phyloP scores from a whole-genome alignment of 2,329 filamentous ascomycete species.

The Zarea fungicola region DNA sequence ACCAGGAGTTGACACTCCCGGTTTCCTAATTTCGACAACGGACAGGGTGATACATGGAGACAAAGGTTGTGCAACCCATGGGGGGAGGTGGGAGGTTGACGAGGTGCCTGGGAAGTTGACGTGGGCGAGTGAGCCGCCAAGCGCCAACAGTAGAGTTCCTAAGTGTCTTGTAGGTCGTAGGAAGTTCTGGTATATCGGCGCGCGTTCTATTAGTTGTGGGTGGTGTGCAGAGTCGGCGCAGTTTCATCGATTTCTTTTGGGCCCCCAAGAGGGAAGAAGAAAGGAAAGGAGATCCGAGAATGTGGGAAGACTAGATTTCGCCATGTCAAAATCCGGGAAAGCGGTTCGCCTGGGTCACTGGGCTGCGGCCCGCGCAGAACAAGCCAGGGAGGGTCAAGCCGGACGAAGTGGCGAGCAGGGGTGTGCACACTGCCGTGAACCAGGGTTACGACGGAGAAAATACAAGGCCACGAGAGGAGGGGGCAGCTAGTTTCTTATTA shows the following conservation, averaged over 20 bases:
- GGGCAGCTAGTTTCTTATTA: background rate
- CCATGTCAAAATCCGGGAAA: slow-evolving; percentile 1
- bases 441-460: background rate
- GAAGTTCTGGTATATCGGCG: no score
- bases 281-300: slow-evolving; percentile 1
- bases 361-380: background rate
- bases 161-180: no score
- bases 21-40: slow-evolving; percentile 2
- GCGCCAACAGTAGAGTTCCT: no score
- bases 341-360: slow-evolving; percentile 6
- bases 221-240: no score
- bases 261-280: no score
- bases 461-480: background rate
- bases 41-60: slow-evolving; percentile 4
- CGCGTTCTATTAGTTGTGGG: no score
- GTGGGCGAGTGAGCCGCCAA: background rate
- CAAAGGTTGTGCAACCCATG: slow-evolving; percentile 2
- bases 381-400: background rate
- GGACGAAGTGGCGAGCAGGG: background rate
- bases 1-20: background rate
- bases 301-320: slow-evolving; percentile 8
- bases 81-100: background rate
- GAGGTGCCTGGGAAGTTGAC: background rate
- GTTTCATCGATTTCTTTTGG: no score
- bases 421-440: background rate